Evolutionary conservation across 1,139 yeast species (phyloP), one percentile per base, ranked within the genome.

Genomic region (Candida sp.): DNA sequence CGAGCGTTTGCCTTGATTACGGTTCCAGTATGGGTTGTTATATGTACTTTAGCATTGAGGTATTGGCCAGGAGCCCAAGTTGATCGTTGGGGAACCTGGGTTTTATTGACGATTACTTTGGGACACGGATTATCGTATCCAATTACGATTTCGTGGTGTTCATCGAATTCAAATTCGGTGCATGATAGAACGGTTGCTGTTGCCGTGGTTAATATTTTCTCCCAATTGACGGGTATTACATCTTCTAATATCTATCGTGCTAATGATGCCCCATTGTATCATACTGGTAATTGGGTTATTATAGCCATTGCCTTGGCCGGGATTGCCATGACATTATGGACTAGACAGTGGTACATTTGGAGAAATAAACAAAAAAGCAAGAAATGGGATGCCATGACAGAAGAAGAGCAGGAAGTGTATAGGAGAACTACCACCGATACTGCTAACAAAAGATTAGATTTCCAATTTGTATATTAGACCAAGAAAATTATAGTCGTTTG

Each of bases 121-220:
- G 82, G 81, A 2, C 70, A 69, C 12, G 40, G 40, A 6, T 21
- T 38, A 3, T 38, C 27, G 35, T 29, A 80, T 57, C 82, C 86
- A 2, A 68, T 82, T 44, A 66, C 75, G 51, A 82, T 81, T 38
- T 66, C 81, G 4, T 80, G 87, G 83, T 73, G 77, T 41, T 80
- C 87, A 1, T 62, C 78, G 42, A 83, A 82, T 51, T 72, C 87
- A 9, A 79, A 80, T 49, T 70, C 83, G 25, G 82, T 84, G 22
- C 63, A 81, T 38, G 68, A 79, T 5, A 67, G 90, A 52, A 76
- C 88, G 0, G 75, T 83, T 8, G 70, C 82, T 22, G 75, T 85
- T 3, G 82, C 90, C 0, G 47, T 82, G 33, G 81, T 81, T 57
- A 84, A 83, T 54, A 81, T 83, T 66, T 70, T 70, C 50, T 81